These are phyloP conservation scores for Sordariomycetes sp. DNA, from an alignment of 2,329 filamentous ascomycete genomes.

Conservation along the genomic window DNA sequence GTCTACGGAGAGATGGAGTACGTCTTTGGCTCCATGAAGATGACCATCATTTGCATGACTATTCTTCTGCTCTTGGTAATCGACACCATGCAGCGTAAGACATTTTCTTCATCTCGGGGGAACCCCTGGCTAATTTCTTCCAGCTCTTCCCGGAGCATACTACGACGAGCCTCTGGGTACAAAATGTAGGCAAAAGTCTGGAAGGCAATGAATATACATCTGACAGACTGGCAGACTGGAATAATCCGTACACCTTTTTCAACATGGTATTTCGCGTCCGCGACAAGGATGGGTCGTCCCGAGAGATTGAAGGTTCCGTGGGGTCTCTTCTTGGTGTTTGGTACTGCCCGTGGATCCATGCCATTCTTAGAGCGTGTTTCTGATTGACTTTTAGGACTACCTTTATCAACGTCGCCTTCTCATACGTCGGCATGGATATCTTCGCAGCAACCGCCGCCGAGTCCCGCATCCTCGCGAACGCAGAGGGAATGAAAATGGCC, in stretches of 20 bases:
- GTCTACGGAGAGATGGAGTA: slow-evolving; percentile 26
- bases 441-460: slow-evolving; percentile 27
- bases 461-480: slow-evolving; percentile 20
- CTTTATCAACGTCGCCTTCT: slow-evolving; percentile 25
- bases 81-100: slow-evolving; percentile 23
- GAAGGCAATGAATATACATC: neutral
- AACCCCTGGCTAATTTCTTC: neutral
- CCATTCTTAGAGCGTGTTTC: neutral
- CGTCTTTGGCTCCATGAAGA: slow-evolving; percentile 24
- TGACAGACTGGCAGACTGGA: slow-evolving; percentile 5
- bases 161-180: slow-evolving; percentile 22
- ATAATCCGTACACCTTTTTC: slow-evolving; percentile 26
- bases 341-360: too few relatives aligned
- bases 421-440: slow-evolving; percentile 28
- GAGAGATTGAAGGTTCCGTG: slow-evolving; percentile 17
- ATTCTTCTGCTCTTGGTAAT: slow-evolving; percentile 27
- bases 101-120: too few relatives aligned
- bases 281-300: slow-evolving; percentile 11
- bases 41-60: slow-evolving; percentile 23
- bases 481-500: slow-evolving; percentile 30
- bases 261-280: slow-evolving; percentile 19
- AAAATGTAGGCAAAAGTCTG: slow-evolving; percentile 16
- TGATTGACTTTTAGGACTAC: slow-evolving; percentile 17
- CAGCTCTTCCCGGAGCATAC: slow-evolving; percentile 24
- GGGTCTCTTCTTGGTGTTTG: slow-evolving; percentile 28